Conservation (phyloP, 345 rosid genomes). For the Eucalyptus dawsonii region DNA sequence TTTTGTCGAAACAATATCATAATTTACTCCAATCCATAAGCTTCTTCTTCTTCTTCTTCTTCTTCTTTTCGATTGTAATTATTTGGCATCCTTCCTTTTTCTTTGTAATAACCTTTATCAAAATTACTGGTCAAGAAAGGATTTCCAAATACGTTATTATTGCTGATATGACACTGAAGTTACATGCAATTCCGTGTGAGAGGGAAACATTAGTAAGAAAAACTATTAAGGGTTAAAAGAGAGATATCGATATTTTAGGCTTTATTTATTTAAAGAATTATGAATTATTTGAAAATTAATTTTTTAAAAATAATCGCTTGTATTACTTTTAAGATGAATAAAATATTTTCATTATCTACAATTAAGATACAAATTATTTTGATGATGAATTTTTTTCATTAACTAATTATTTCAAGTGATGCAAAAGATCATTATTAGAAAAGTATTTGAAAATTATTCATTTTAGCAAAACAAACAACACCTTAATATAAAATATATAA, state of each 20-base stretch:
- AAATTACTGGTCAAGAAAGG: not conserved
- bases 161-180: not conserved
- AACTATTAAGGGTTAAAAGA: not conserved
- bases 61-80: too few species aligned
- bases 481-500: not conserved
- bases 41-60: not conserved
- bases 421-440: too few species aligned
- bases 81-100: not conserved
- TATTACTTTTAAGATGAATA: too few species aligned
- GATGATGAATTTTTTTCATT: too few species aligned
- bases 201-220: not conserved
- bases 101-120: not conserved
- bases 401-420: too few species aligned
- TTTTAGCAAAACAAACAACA: rapidly evolving
- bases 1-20: not conserved
- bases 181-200: not conserved
- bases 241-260: not conserved
- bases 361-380: not conserved
- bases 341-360: too few species aligned
- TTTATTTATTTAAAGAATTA: too few species aligned
- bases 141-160: not conserved
- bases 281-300: too few species aligned
- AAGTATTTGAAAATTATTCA: too few species aligned
- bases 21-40: not conserved
- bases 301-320: too few species aligned